These are phyloP conservation scores for Mucor sp. DNA, from an alignment of 371 early-diverging fungal species.

Conservation along the genomic window DNA sequence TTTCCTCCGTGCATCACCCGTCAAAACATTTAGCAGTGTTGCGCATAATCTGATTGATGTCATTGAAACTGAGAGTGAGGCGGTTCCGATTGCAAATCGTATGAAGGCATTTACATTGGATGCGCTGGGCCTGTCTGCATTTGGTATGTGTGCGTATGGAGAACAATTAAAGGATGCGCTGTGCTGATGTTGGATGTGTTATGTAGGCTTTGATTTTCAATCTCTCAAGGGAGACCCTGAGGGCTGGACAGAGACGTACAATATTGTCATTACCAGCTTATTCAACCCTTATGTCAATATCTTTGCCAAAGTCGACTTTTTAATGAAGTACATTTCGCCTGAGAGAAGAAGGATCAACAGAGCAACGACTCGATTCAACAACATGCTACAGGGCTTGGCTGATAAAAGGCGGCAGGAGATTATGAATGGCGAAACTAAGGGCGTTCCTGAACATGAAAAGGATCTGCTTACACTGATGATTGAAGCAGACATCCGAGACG, in stretches of 20 bases:
- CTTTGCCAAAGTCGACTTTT: constrained; percentile 12
- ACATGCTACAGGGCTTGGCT: constrained; percentile 10
- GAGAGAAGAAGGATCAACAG: constrained; percentile 4
- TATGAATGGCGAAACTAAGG: not conserved
- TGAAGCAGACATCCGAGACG: constrained; percentile 23
- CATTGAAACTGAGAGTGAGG: constrained; percentile 17
- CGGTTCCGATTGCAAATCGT: not conserved
- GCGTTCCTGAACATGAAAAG: constrained; percentile 35
- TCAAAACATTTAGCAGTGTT: constrained; percentile 24
- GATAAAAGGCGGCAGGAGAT: constrained; percentile 17
- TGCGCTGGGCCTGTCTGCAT: constrained; percentile 35
- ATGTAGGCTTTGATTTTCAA: constrained; percentile 33
- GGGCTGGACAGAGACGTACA: constrained; percentile 31
- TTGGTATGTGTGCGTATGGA: constrained; percentile 21
- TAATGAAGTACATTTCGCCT: constrained; percentile 7
- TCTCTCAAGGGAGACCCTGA: constrained; percentile 29
- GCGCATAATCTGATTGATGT: constrained; percentile 15
- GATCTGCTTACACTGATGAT: constrained; percentile 1
- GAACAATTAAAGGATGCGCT: too few species aligned
- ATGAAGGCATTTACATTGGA: constrained; percentile 38
- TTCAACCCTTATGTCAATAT: constrained; percentile 15
- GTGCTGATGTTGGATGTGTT: not conserved
- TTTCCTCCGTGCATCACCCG: constrained; percentile 36
- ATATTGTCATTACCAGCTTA: constrained; percentile 12
- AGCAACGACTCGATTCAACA: constrained; percentile 8